Evolutionary conservation across 495 filamentous ascomycete genomes (phyloP).

Genomic region (Penicillium taxi): DNA sequence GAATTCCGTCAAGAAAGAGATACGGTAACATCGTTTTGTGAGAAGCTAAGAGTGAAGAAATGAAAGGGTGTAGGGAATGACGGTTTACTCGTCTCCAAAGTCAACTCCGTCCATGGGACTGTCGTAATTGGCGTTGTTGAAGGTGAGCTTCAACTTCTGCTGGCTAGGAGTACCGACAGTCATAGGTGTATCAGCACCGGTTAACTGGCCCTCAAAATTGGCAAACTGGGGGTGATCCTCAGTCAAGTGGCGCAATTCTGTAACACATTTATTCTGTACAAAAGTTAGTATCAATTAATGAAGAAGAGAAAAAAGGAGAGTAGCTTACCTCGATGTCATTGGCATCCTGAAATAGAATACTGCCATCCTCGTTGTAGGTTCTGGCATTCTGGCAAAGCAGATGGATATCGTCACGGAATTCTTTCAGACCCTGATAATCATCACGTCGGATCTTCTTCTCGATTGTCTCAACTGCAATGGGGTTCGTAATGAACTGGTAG

Average conservation of each 20-base stretch:
- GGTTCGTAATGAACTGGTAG: conserved; percentile 82
- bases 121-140: conserved; percentile 41
- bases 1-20: conserved; percentile 6
- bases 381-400: conserved; percentile 83
- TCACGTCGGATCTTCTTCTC: conserved; percentile 88
- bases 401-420: conserved; percentile 74
- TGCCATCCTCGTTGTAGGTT: conserved; percentile 93
- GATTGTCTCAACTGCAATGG: conserved; percentile 91
- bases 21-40: conserved; percentile 1
- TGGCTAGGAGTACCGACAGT: conserved; percentile 45
- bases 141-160: conserved; percentile 51
- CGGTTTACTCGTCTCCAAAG: conserved; percentile 28
- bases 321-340: conserved; percentile 80
- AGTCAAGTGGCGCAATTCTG: conserved; percentile 63
- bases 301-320: not conserved
- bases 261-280: conserved; percentile 54
- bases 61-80: conserved; percentile 1
- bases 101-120: conserved; percentile 26
- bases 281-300: conserved; percentile 27
- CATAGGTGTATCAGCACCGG: conserved; percentile 63
- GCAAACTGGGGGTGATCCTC: conserved; percentile 62
- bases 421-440: conserved; percentile 72
- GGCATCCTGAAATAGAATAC: conserved; percentile 83
- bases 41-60: conserved; percentile 10
- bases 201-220: conserved; percentile 62